Conservation (phyloP, 495 filamentous ascomycete genomes). For the Annulohypoxylon maeteangense region DNA sequence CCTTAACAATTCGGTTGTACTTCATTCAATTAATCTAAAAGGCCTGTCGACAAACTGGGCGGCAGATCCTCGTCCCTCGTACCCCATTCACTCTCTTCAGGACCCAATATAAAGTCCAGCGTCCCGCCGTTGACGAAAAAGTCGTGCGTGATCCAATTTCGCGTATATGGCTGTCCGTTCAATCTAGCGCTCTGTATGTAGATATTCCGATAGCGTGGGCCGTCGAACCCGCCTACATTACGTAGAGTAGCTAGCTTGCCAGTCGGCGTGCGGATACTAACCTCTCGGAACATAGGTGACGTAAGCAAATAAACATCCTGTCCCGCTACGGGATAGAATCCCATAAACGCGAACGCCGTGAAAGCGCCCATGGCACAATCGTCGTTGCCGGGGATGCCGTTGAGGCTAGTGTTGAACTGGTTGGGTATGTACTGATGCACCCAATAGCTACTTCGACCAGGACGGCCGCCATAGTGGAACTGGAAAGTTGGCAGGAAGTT, state of each 20-base stretch:
- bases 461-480: conserved; percentile 77
- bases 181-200: conserved; percentile 76
- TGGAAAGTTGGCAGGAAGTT: conserved; percentile 77
- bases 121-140: conserved; percentile 75
- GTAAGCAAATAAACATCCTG: conserved; percentile 79
- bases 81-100: conserved; percentile 76
- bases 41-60: conserved; percentile 62
- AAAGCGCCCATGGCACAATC: conserved; percentile 83
- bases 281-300: conserved; percentile 70
- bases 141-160: conserved; percentile 77
- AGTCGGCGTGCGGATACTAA: conserved; percentile 67
- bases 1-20: neutral
- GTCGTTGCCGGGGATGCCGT: conserved; percentile 79
- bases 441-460: conserved; percentile 69
- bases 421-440: conserved; percentile 73
- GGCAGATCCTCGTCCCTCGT: conserved; percentile 71
- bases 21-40: conserved; percentile 22
- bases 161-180: conserved; percentile 69
- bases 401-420: conserved; percentile 69
- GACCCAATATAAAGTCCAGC: conserved; percentile 71
- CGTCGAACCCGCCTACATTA: conserved; percentile 68
- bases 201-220: conserved; percentile 63
- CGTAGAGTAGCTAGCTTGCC: conserved; percentile 69
- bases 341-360: conserved; percentile 73
- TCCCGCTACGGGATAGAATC: conserved; percentile 78